These are phyloP conservation scores for Tuber indicum DNA, from an alignment of 495 filamentous ascomycete species.

Conservation along the genomic window DNA sequence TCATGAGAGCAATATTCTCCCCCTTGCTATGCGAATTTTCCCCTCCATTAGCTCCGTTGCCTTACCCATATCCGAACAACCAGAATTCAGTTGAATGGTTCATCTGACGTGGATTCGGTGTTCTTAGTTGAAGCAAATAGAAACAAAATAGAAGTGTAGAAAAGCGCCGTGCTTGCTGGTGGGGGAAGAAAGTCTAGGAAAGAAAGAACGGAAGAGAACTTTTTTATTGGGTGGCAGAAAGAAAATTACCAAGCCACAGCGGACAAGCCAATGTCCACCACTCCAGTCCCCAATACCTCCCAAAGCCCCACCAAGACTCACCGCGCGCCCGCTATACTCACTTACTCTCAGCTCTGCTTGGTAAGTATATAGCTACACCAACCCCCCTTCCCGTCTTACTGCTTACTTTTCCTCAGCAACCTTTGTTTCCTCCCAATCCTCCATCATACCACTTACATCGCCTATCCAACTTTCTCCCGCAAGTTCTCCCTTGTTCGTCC, in stretches of 20 bases:
- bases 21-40: background rate
- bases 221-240: background rate
- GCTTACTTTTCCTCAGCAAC: background rate
- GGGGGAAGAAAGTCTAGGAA: slow-evolving; percentile 16
- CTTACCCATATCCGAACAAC: slow-evolving; percentile 88
- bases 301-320: slow-evolving; percentile 15
- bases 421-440: slow-evolving; percentile 6
- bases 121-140: slow-evolving; percentile 10
- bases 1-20: slow-evolving; percentile 1
- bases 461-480: slow-evolving; percentile 15
- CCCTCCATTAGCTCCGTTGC: slow-evolving; percentile 20
- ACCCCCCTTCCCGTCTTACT: background rate
- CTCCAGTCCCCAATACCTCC: background rate
- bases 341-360: background rate
- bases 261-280: background rate
- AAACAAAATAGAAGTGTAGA: slow-evolving; percentile 4
- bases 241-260: slow-evolving; percentile 1
- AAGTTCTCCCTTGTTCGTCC: slow-evolving; percentile 14
- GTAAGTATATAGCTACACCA: background rate
- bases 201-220: slow-evolving; percentile 10
- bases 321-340: background rate
- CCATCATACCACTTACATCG: background rate
- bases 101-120: slow-evolving; percentile 14
- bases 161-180: slow-evolving; percentile 2
- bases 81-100: slow-evolving; percentile 58